phyloP scores from a whole-genome alignment of 129 eudicot species.

The Saposhnikovia divaricata region DNA sequence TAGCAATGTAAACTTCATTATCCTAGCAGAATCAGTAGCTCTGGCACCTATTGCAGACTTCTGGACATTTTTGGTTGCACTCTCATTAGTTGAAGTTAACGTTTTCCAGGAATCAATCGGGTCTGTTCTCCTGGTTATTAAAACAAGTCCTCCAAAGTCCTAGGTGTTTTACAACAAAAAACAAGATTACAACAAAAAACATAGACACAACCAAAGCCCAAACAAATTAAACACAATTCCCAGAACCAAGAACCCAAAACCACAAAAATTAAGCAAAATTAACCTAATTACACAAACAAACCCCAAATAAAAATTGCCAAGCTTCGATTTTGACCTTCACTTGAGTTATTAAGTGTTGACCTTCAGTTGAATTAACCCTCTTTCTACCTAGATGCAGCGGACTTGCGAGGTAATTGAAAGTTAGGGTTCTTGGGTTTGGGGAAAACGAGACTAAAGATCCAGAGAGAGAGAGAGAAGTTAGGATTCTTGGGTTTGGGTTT shows the following conservation, averaged over 20 bases:
- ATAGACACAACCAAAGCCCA: background rate
- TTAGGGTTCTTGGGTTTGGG: no score
- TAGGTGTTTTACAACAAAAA: no score
- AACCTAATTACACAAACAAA: background rate
- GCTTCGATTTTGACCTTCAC: no score
- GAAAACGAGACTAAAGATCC: no score
- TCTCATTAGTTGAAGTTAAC: slow-evolving; percentile 36
- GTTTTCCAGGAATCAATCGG: slow-evolving; percentile 51
- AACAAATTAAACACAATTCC: background rate
- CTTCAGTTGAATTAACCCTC: no score
- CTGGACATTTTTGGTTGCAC: slow-evolving; percentile 50
- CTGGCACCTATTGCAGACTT: slow-evolving; percentile 60
- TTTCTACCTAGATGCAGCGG: no score
- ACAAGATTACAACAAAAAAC: background rate
- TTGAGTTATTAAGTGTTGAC: no score
- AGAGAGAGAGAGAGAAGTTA: no score
- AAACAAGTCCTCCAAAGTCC: no score
- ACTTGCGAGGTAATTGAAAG: no score
- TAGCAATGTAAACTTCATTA: slow-evolving; percentile 61
- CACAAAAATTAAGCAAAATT: background rate
- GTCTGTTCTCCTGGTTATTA: slow-evolving; percentile 71
- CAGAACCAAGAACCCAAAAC: background rate
- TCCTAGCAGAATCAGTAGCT: slow-evolving; percentile 91
- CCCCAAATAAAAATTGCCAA: background rate
- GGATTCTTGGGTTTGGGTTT: no score